These are phyloP conservation scores for Cyberlindnera saturnus DNA, from an alignment of 805 yeast genomes.

Conservation along the genomic window DNA sequence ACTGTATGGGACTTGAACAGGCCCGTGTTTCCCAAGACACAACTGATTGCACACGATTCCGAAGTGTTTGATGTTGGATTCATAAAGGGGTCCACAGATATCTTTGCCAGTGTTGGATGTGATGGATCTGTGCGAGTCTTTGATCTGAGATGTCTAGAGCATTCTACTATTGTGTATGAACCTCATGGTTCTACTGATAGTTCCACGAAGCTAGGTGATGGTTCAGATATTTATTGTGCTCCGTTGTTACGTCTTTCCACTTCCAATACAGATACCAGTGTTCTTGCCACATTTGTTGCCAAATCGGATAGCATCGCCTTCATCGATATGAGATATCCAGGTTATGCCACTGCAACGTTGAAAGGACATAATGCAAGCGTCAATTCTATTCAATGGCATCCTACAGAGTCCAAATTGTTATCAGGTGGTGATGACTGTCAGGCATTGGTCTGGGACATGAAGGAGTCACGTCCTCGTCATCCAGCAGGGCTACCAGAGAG, in stretches of 20 bases:
- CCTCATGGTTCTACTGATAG: constrained; percentile 34
- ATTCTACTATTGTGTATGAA: constrained; percentile 91
- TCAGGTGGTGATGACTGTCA: constrained; percentile 74
- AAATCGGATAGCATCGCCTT: constrained; percentile 60
- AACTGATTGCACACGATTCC: constrained; percentile 91
- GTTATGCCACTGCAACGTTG: constrained; percentile 65
- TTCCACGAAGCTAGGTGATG: not conserved
- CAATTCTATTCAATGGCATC: constrained; percentile 82
- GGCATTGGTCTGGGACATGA: constrained; percentile 61
- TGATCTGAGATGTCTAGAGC: constrained; percentile 84
- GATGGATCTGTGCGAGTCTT: constrained; percentile 94
- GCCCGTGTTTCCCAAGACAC: constrained; percentile 71
- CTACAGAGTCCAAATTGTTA: constrained; percentile 53
- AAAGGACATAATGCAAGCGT: constrained; percentile 64
- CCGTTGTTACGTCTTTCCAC: constrained; percentile 64
- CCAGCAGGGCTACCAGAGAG: constrained; percentile 27
- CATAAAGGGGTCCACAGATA: constrained; percentile 61
- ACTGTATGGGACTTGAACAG: constrained; percentile 86
- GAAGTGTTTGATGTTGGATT: constrained; percentile 93
- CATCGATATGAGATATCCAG: constrained; percentile 85
- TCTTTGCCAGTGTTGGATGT: constrained; percentile 89
- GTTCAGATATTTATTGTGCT: not conserved
- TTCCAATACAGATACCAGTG: constrained; percentile 73
- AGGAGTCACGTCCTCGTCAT: constrained; percentile 1
- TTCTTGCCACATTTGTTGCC: constrained; percentile 76